These are phyloP conservation scores for Neonectria punicea DNA, from an alignment of 2,329 filamentous ascomycete species.

Conservation along the genomic window DNA sequence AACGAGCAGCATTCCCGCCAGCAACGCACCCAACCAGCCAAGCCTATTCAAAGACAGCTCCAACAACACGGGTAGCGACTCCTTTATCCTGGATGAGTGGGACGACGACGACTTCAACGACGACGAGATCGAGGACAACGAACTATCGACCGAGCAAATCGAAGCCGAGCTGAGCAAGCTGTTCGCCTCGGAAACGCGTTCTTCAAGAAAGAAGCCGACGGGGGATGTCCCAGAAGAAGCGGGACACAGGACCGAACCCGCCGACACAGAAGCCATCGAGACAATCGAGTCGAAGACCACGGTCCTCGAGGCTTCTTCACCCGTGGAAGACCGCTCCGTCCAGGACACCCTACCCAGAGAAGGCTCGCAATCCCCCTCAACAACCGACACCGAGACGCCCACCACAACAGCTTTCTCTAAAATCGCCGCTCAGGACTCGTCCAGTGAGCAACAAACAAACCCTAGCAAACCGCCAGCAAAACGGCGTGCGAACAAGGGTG, in stretches of 20 bases:
- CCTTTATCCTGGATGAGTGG: constrained; percentile 7
- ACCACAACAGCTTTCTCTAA: not conserved
- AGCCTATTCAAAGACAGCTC: not conserved
- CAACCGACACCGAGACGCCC: not conserved
- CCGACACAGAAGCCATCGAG: not conserved
- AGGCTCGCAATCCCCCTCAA: not conserved
- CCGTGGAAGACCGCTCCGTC: not conserved
- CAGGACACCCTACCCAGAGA: not conserved
- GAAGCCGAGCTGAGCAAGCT: constrained; percentile 13
- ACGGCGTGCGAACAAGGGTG: too few species aligned
- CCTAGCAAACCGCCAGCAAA: not conserved
- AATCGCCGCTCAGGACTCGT: not conserved
- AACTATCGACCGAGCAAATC: constrained; percentile 15
- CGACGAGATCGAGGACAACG: constrained; percentile 24
- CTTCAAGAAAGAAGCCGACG: not conserved
- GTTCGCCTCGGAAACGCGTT: not conserved
- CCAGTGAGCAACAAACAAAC: not conserved
- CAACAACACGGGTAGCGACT: not conserved
- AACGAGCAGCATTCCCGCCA: not conserved
- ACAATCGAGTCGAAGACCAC: not conserved
- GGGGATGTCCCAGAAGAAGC: not conserved
- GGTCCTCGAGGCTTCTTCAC: not conserved
- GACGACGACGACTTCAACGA: constrained; percentile 15
- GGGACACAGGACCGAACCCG: not conserved
- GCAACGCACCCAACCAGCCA: not conserved